Evolutionary conservation across 163 green algal genomes (phyloP), one percentile per base, ranked within the genome.

Genomic region (Chloromonas sp.): DNA sequence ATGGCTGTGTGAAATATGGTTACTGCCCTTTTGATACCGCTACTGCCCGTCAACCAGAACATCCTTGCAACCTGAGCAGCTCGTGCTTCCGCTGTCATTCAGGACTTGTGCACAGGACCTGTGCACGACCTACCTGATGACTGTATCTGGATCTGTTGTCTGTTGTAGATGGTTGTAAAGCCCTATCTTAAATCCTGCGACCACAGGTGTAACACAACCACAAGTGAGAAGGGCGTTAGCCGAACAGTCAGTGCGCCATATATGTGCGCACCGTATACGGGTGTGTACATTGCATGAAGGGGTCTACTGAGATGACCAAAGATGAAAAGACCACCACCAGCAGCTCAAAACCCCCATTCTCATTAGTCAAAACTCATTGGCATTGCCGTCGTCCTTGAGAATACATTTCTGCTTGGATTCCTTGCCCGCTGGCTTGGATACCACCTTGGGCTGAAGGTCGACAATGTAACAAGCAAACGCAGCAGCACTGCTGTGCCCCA

Each of bases 141-240:
- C 15, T 1, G n/a, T 82, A 8, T 86, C 83, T 11, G 89, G 86
- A 70, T 88, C 70, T 1, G 86, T 82, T 14, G 74, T 1, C 36
- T 86, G 15, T 1, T 36, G 36, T 8, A 90, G 82, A 76, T 86
- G 85, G 79, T 80, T 83, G 71, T 90, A 92, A 14, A 84, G 81
- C 0, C 89, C 89, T 8, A 90, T 86, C 80, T 92, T 92, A 58
- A 92, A 86, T n/a, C 89, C 89, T 90, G 85, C 13, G 66, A 15
- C 5, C 11, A 11, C 66, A 74, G 66, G 5, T 11, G 5, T 15
- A 5, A 74, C 66, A 11, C 66, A 15, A 74, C 66, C 36, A 36
- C 36, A 36, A 36, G 36, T 36, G 36, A 36, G 36, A 36, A 36
- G 36, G 36, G 36, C 36, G 36, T 36, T 36, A 36, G 36, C 36